Evolutionary conservation across 257 asterid genomes (phyloP).

Genomic region (Solanum pennellii): DNA sequence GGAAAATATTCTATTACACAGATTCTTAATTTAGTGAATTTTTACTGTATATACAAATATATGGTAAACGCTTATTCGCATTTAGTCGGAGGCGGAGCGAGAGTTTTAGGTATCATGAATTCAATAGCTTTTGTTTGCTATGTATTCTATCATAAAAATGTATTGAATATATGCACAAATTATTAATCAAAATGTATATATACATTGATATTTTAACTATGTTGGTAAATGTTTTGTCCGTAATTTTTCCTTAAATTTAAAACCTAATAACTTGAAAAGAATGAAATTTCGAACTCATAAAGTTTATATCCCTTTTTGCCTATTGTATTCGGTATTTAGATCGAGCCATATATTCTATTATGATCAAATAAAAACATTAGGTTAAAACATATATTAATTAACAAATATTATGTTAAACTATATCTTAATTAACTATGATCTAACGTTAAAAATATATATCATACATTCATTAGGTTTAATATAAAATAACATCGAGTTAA

Average conservation of each 20-base stretch:
- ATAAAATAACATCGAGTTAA: not conserved
- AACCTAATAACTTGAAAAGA: too few species aligned
- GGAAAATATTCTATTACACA: not conserved
- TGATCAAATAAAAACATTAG: not conserved
- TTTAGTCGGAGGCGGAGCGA: not conserved
- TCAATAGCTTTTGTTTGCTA: not conserved
- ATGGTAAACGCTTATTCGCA: not conserved
- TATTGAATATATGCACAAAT: not conserved
- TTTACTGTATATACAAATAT: too few species aligned
- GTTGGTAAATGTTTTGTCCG: too few species aligned
- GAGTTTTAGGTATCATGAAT: too few species aligned
- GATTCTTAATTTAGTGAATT: too few species aligned
- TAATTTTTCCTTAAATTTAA: too few species aligned
- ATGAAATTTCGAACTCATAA: too few species aligned
- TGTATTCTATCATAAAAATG: too few species aligned
- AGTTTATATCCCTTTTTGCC: not conserved
- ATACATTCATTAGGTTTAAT: not conserved
- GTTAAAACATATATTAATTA: not conserved
- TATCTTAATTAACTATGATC: too few species aligned
- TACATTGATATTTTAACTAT: too few species aligned
- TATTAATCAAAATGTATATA: too few species aligned
- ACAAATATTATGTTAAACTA: not conserved
- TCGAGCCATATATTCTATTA: not conserved
- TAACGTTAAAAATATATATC: not conserved
- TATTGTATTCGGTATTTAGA: not conserved